Conservation (phyloP, 1,284 basidiomycete genomes). For the Meira miltonrushii region DNA sequence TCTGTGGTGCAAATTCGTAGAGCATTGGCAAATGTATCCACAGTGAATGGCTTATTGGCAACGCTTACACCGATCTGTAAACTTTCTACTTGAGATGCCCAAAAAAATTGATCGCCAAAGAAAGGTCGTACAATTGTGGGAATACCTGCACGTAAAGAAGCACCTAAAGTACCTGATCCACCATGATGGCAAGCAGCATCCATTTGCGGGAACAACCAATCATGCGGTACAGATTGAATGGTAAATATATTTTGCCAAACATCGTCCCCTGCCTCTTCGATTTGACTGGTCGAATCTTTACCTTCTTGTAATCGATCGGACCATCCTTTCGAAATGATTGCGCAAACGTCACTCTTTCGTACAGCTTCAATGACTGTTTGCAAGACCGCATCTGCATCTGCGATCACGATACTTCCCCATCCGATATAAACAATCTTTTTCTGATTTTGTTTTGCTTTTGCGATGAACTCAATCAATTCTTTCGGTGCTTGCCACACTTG, state of each 20-base stretch:
- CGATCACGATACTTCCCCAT: conserved; percentile 96
- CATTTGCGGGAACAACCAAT: conserved; percentile 90
- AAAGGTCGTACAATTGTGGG: conserved; percentile 95
- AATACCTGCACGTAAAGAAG: conserved; percentile 81
- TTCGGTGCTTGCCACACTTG: conserved; percentile 72
- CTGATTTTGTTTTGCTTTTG: conserved; percentile 64
- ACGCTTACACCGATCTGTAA: conserved; percentile 82
- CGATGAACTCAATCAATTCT: conserved; percentile 75
- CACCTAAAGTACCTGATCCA: conserved; percentile 91
- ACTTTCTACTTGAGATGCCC: conserved; percentile 84
- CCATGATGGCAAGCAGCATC: conserved; percentile 96
- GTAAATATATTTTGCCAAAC: conserved; percentile 65
- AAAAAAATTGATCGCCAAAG: conserved; percentile 94
- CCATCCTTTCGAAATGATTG: conserved; percentile 95
- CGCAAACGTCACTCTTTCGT: conserved; percentile 70
- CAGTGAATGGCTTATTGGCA: conserved; percentile 66
- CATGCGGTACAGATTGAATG: conserved; percentile 84
- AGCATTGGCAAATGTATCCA: conserved; percentile 70
- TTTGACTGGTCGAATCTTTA: conserved; percentile 21
- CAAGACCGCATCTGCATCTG: conserved; percentile 87
- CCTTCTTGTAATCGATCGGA: conserved; percentile 67
- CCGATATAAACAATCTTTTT: conserved; percentile 97
- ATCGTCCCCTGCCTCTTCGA: conserved; percentile 51
- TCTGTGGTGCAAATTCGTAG: conserved; percentile 77
- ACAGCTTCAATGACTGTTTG: conserved; percentile 83